Conservation (phyloP, 441 rosid species). For the Breynia disticha region DNA sequence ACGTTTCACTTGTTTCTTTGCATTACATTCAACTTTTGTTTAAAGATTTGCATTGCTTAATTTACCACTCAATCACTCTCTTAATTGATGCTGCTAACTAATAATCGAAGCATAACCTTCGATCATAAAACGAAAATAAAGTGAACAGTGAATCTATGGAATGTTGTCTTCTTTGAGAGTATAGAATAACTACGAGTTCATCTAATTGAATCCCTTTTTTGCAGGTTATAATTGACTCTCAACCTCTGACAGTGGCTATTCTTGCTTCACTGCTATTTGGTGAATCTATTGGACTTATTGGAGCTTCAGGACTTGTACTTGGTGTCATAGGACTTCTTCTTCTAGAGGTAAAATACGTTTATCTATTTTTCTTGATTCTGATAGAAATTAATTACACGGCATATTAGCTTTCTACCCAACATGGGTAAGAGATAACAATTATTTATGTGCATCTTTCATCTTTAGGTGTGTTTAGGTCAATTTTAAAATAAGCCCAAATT, state of each 20-base stretch:
- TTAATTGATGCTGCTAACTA: too few species aligned
- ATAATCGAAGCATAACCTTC: too few species aligned
- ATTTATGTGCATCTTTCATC: too few species aligned
- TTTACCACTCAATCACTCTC: too few species aligned
- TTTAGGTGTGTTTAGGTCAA: not conserved
- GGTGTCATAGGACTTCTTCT: conserved; percentile 80
- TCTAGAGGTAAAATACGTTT: conserved; percentile 53
- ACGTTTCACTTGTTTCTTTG: conserved; percentile 16
- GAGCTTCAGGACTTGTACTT: conserved; percentile 73
- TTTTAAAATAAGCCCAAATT: too few species aligned
- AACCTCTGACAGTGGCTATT: conserved; percentile 81
- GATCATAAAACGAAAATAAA: too few species aligned
- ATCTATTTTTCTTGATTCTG: not conserved
- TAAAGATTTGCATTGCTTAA: not conserved
- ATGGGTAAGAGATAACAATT: too few species aligned
- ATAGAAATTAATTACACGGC: not conserved
- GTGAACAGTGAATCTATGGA: too few species aligned
- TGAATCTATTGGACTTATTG: conserved; percentile 72
- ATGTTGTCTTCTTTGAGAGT: too few species aligned
- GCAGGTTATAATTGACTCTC: conserved; percentile 92
- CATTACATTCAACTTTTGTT: not conserved
- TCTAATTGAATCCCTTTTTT: conserved; percentile 1
- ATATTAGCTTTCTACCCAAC: not conserved
- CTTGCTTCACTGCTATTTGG: conserved; percentile 75
- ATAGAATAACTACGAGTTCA: not conserved